phyloP scores from a whole-genome alignment of 2,329 filamentous ascomycete genomes.

The Cytospora leucostoma region DNA sequence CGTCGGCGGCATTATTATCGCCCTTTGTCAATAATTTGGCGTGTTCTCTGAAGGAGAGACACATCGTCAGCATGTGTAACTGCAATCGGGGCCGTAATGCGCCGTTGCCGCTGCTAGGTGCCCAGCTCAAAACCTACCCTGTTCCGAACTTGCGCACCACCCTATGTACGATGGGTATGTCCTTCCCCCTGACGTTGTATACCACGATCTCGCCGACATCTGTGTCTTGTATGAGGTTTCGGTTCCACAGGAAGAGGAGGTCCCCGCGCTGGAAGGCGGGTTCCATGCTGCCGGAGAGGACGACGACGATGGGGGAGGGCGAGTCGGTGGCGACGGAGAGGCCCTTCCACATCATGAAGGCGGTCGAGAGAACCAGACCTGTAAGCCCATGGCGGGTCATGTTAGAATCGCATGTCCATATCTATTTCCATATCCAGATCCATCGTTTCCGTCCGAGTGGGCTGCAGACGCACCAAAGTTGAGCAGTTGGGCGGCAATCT shows the following conservation, averaged over 20 bases:
- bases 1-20: constrained; percentile 93
- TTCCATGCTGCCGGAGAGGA: constrained; percentile 84
- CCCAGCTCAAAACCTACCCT: constrained; percentile 45
- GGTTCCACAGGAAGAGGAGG: constrained; percentile 75
- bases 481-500: constrained; percentile 77
- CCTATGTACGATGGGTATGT: constrained; percentile 96
- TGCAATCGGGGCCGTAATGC: neutral
- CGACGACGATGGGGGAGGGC: constrained; percentile 77
- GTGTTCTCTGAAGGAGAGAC: constrained; percentile 43
- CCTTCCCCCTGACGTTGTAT: constrained; percentile 85
- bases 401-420: neutral
- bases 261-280: constrained; percentile 80
- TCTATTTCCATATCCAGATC: neutral
- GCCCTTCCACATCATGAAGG: constrained; percentile 72
- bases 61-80: constrained; percentile 11
- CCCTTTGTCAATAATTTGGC: constrained; percentile 91
- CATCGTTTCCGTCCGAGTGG: neutral
- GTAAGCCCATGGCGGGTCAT: neutral
- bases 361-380: constrained; percentile 79
- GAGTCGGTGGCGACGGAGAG: constrained; percentile 77
- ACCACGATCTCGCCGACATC: constrained; percentile 61
- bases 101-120: neutral
- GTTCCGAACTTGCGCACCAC: constrained; percentile 74
- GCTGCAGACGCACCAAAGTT: constrained; percentile 63
- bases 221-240: constrained; percentile 59